Evolutionary conservation across 192 early-diverging fungal species (phyloP).

Genomic region (Coemansia sp.): DNA sequence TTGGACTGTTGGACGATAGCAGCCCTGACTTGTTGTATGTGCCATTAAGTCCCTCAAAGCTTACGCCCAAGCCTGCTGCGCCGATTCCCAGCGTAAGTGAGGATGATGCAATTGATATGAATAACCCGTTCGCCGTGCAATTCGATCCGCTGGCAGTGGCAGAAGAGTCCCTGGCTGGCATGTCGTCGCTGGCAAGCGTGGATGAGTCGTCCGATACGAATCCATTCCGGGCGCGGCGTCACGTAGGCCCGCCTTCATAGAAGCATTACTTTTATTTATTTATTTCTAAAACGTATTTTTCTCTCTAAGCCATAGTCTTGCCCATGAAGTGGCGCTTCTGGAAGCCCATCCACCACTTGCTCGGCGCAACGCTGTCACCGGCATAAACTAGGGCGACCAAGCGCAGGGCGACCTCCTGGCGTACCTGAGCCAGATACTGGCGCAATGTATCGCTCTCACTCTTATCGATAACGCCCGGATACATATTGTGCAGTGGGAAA

Average conservation of each 20-base stretch:
- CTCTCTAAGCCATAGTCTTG: conserved; percentile 63
- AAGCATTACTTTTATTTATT: not conserved
- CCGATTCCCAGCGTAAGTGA: not conserved
- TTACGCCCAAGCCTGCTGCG: not conserved
- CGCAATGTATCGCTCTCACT: conserved; percentile 79
- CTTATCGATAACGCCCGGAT: conserved; percentile 68
- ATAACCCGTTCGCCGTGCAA: conserved; percentile 13
- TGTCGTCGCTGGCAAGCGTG: not conserved
- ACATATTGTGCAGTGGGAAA: conserved; percentile 95
- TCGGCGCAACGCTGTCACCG: conserved; percentile 70
- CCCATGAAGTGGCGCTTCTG: conserved; percentile 99
- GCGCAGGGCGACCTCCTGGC: conserved; percentile 83
- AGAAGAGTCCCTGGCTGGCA: not conserved
- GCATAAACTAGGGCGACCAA: conserved; percentile 78
- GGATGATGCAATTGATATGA: not conserved
- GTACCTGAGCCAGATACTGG: conserved; percentile 88
- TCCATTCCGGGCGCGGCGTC: conserved; percentile 7
- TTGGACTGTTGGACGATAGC: conserved; percentile 16
- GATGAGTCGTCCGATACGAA: not conserved
- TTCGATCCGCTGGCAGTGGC: not conserved
- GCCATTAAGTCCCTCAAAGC: conserved; percentile 19
- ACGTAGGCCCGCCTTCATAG: conserved; percentile 5
- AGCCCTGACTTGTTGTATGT: conserved; percentile 5
- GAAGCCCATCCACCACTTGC: conserved; percentile 99
- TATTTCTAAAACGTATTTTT: not conserved